A percentile compares a stretch with the other conserved stretches of the same genome.
Conservation (phyloP, 2,329 filamentous ascomycete genomes). For the Neofusicoccum sp. region DNA sequence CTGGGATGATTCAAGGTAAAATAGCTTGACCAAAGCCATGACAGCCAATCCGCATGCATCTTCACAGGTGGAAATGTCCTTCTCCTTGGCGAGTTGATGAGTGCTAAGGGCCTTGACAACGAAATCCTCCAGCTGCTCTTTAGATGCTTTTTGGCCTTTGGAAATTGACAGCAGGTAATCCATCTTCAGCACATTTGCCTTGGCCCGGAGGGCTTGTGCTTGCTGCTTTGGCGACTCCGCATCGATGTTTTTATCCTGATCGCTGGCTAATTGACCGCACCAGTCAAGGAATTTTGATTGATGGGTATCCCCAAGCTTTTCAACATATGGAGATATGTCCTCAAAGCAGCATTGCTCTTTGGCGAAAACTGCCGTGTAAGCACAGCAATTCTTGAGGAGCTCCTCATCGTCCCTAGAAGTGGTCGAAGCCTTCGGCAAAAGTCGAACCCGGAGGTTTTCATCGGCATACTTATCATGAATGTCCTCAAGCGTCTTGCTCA, state of each 20-base stretch:
- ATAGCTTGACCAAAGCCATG: conserved; percentile 16
- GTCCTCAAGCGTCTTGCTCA: not conserved
- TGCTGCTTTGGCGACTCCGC: not conserved
- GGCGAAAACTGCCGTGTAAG: conserved; percentile 6
- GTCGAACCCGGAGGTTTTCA: conserved; percentile 8
- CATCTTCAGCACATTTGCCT: conserved; percentile 13
- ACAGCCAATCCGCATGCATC: conserved; percentile 12
- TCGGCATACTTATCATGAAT: conserved; percentile 7
- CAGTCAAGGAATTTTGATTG: conserved; percentile 12
- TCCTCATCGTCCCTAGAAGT: conserved; percentile 1
- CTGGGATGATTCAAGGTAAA: conserved; percentile 7
- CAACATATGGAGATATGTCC: conserved; percentile 15
- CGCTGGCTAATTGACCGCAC: not conserved
- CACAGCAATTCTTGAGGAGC: not conserved
- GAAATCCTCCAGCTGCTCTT: conserved; percentile 11
- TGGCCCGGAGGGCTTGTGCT: conserved; percentile 1
- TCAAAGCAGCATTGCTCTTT: conserved; percentile 18
- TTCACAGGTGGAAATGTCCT: conserved; percentile 8
- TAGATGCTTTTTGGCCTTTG: not conserved
- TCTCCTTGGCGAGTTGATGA: not conserved
- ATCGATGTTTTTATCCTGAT: not conserved
- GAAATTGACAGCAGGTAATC: conserved; percentile 16
- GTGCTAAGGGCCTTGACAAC: not conserved
- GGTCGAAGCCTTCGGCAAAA: not conserved
- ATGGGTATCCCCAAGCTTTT: not conserved